These are phyloP conservation scores for Geotrichum australiense DNA, from an alignment of 1,139 yeast species.

Conservation along the genomic window DNA sequence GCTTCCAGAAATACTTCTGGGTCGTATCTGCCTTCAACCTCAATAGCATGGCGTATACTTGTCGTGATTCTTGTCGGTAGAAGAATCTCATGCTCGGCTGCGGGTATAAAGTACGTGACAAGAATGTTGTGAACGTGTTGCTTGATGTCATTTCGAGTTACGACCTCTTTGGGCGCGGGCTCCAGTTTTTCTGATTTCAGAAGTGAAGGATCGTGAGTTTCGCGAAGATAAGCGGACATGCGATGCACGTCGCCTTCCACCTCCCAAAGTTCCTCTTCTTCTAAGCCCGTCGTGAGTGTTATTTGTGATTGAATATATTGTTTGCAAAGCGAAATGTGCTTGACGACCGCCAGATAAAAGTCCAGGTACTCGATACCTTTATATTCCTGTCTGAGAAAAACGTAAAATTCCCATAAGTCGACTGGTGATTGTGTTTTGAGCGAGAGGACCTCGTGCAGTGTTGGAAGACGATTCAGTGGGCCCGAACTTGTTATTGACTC, in stretches of 20 bases:
- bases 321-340: conserved; percentile 79
- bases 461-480: conserved; percentile 56
- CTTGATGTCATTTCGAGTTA: conserved; percentile 57
- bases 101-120: conserved; percentile 69
- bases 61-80: conserved; percentile 63
- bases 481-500: no score
- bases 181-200: not conserved
- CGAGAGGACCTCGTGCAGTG: conserved; percentile 82
- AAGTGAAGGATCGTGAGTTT: conserved; percentile 4
- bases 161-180: conserved; percentile 23
- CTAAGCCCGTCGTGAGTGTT: conserved; percentile 25
- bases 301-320: conserved; percentile 75
- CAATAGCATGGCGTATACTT: conserved; percentile 57
- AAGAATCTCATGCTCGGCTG: conserved; percentile 66
- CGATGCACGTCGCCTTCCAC: conserved; percentile 31
- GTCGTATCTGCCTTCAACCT: conserved; percentile 78
- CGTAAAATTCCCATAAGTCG: conserved; percentile 84
- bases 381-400: conserved; percentile 82
- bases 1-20: conserved; percentile 88
- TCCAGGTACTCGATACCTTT: conserved; percentile 74
- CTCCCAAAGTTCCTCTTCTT: conserved; percentile 6
- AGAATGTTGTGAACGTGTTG: conserved; percentile 67
- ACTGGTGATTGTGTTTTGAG: conserved; percentile 79
- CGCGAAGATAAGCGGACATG: conserved; percentile 41
- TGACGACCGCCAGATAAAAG: conserved; percentile 77